A percentile compares a stretch with the other conserved stretches of the same genome.
Conservation (phyloP, 805 yeast species). For the Pichia rugopelliculosa region DNA sequence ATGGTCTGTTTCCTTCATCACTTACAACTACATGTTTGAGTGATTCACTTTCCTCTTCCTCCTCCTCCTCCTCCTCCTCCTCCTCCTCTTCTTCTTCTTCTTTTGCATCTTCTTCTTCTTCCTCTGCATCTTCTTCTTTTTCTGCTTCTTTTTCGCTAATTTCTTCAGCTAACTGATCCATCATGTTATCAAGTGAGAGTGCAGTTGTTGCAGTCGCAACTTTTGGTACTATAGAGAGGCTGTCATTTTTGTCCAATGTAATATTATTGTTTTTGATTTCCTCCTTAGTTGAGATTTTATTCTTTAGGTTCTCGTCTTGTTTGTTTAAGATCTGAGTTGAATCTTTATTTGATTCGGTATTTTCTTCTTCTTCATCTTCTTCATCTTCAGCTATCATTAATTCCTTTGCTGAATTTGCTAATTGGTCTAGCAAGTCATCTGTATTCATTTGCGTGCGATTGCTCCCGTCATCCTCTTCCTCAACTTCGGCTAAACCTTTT, state of each 20-base stretch:
- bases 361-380: conserved; percentile 2
- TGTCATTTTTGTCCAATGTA: not conserved
- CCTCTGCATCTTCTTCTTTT: conserved; percentile 3
- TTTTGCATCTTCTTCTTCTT: not conserved
- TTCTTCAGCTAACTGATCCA: not conserved
- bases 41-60: too few species aligned
- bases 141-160: not conserved
- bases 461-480: conserved; percentile 15
- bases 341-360: not conserved
- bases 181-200: not conserved
- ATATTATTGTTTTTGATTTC: not conserved
- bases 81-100: conserved; percentile 1
- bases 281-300: not conserved
- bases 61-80: not conserved
- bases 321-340: too few species aligned
- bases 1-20: not conserved
- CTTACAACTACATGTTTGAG: too few species aligned
- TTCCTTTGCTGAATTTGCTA: conserved; percentile 13
- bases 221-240: not conserved
- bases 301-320: not conserved
- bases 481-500: conserved; percentile 12
- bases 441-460: conserved; percentile 11
- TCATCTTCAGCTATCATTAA: conserved; percentile 16
- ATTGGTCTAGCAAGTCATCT: conserved; percentile 10
- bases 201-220: not conserved